Conservation (phyloP, 257 asterid species). For the Solanum stenotomum region DNA sequence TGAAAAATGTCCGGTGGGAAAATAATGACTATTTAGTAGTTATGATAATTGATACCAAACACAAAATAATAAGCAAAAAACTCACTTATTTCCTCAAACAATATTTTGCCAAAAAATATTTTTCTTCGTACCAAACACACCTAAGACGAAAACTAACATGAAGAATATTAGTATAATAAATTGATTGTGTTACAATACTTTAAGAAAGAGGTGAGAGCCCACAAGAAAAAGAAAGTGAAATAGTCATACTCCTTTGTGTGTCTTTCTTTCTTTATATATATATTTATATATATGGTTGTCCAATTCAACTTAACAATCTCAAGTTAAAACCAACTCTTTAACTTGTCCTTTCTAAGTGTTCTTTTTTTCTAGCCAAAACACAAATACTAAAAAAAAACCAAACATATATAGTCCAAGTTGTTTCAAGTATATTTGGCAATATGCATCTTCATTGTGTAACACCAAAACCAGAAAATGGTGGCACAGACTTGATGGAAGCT, state of each 20-base stretch:
- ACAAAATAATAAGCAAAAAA: neutral
- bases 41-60: too few species aligned
- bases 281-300: slow-evolving; percentile 22
- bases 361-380: neutral
- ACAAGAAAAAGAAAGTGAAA: slow-evolving; percentile 11
- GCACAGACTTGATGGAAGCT: slow-evolving; percentile 24
- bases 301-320: slow-evolving; percentile 33
- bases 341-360: slow-evolving; percentile 6
- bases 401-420: neutral
- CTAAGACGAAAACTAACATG: slow-evolving; percentile 2
- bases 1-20: too few species aligned
- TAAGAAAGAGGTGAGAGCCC: slow-evolving; percentile 45
- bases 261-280: slow-evolving; percentile 26
- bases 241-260: slow-evolving; percentile 24
- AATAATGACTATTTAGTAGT: too few species aligned
- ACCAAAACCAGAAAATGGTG: slow-evolving; percentile 43
- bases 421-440: slow-evolving; percentile 25
- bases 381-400: neutral
- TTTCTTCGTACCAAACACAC: neutral
- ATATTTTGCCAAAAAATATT: neutral
- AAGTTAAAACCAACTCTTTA: slow-evolving; percentile 30
- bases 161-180: slow-evolving; percentile 30
- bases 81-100: neutral
- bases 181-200: slow-evolving; percentile 31
- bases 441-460: slow-evolving; percentile 48